phyloP scores from a whole-genome alignment of 1,284 basidiomycete species.

The Mycena citricolor region DNA sequence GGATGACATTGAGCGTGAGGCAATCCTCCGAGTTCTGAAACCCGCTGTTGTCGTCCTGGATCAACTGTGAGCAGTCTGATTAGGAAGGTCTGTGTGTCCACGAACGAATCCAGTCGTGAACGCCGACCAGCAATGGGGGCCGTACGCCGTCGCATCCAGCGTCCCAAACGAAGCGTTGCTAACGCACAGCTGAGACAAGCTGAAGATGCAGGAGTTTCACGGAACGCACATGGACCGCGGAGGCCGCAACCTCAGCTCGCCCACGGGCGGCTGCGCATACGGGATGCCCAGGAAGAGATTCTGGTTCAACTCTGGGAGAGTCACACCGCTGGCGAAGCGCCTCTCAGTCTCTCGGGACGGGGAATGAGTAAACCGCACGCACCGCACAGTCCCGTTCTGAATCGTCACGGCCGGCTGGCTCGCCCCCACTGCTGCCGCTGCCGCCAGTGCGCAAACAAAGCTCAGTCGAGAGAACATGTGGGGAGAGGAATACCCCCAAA shows the following conservation, averaged over 20 bases:
- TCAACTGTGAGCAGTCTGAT: background rate
- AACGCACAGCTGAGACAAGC: background rate
- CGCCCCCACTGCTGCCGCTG: background rate
- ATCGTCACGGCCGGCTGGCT: constrained; percentile 1
- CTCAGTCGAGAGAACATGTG: too few relatives aligned
- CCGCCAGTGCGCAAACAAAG: too few relatives aligned
- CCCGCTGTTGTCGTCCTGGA: constrained; percentile 19
- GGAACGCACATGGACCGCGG: constrained; percentile 18
- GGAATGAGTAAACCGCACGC: background rate
- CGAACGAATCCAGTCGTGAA: constrained; percentile 21
- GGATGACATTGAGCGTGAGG: constrained; percentile 17
- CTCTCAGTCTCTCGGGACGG: too few relatives aligned
- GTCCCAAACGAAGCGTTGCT: constrained; percentile 20
- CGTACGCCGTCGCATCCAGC: constrained; percentile 19
- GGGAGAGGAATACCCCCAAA: too few relatives aligned
- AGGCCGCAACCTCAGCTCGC: constrained; percentile 16
- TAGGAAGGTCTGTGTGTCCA: too few relatives aligned
- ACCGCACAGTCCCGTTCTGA: constrained; percentile 6
- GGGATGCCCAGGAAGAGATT: constrained; percentile 19
- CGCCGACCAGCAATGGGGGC: constrained; percentile 19
- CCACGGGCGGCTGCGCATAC: constrained; percentile 19
- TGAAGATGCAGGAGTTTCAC: background rate
- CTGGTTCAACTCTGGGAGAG: constrained; percentile 19
- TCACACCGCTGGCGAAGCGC: constrained; percentile 10
- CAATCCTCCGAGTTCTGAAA: constrained; percentile 21